Percentiles rank a stretch among this genome's conserved stretches.
phyloP scores from a whole-genome alignment of 1,284 basidiomycete genomes.

The Moesziomyces sp. region DNA sequence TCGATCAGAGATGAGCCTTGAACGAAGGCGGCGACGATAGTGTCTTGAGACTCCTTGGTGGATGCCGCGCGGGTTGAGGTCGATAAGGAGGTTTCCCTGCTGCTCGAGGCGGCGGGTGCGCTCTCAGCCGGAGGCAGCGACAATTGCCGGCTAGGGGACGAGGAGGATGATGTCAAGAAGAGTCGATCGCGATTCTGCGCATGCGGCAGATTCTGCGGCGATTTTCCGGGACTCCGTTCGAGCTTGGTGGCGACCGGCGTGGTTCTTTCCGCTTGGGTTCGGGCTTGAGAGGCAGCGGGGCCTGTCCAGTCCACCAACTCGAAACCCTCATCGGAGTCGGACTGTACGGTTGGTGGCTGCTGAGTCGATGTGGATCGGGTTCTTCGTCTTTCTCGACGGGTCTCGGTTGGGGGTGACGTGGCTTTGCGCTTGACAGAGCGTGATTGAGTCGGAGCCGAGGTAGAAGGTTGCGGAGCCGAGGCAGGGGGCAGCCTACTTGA shows the following conservation, averaged over 20 bases:
- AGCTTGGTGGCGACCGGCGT: neutral
- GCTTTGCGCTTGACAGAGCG: slow-evolving; percentile 18
- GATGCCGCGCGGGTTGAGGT: neutral
- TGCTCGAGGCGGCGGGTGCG: neutral
- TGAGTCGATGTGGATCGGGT: neutral
- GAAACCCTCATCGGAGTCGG: slow-evolving; percentile 29
- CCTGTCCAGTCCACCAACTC: slow-evolving; percentile 8
- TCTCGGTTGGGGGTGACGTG: slow-evolving; percentile 3
- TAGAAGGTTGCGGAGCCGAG: slow-evolving; percentile 2
- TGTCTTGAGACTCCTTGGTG: neutral
- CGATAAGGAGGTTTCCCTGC: neutral
- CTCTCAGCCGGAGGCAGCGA: neutral
- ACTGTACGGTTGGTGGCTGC: slow-evolving; percentile 2
- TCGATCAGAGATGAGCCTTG: neutral
- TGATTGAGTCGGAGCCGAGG: neutral
- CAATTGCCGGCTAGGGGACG: neutral
- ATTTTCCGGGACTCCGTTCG: neutral
- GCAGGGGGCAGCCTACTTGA: slow-evolving; percentile 7
- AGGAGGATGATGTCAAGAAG: neutral
- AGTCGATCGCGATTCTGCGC: neutral
- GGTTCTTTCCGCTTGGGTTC: neutral
- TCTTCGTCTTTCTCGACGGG: neutral
- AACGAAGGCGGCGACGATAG: neutral
- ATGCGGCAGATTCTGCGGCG: neutral
- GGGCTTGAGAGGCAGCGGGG: slow-evolving; percentile 2